Conservation (phyloP, 1,284 basidiomycete genomes). For the Entoloma clypeatum region DNA sequence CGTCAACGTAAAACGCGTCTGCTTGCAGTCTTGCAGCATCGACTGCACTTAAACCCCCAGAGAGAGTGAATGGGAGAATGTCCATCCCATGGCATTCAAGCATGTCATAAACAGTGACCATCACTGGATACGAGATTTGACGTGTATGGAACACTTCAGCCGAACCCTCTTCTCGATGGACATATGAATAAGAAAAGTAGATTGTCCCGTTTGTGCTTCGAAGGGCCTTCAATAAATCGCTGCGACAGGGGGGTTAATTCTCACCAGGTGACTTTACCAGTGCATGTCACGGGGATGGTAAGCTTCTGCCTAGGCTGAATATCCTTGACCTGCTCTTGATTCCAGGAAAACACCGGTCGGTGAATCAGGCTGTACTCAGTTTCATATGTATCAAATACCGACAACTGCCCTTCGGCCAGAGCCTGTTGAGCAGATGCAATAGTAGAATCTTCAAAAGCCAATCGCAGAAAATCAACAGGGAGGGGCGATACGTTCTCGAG, state of each 20-base stretch:
- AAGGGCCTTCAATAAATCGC: constrained; percentile 1
- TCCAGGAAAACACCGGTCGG: constrained; percentile 81
- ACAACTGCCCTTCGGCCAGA: constrained; percentile 75
- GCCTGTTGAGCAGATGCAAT: constrained; percentile 71
- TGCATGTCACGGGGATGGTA: constrained; percentile 68
- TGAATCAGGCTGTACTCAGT: constrained; percentile 81
- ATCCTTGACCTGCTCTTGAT: constrained; percentile 47
- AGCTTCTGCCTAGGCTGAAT: constrained; percentile 71
- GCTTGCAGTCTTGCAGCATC: constrained; percentile 14
- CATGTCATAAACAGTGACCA: constrained; percentile 92
- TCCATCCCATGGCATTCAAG: constrained; percentile 83
- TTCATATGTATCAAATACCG: constrained; percentile 86
- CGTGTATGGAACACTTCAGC: constrained; percentile 74
- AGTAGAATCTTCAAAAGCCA: constrained; percentile 89
- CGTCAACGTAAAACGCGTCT: constrained; percentile 37
- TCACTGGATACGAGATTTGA: constrained; percentile 78
- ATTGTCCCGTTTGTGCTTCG: constrained; percentile 73
- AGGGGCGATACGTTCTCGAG: constrained; percentile 84
- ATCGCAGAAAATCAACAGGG: constrained; percentile 80
- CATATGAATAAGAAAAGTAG: constrained; percentile 79
- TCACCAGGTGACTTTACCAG: constrained; percentile 89
- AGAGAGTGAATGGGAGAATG: constrained; percentile 55
- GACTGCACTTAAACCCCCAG: constrained; percentile 28
- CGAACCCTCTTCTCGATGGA: constrained; percentile 41
- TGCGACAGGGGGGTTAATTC: constrained; percentile 21